Conservation (phyloP, 331 rosid genomes). For the Acacia concinna region DNA sequence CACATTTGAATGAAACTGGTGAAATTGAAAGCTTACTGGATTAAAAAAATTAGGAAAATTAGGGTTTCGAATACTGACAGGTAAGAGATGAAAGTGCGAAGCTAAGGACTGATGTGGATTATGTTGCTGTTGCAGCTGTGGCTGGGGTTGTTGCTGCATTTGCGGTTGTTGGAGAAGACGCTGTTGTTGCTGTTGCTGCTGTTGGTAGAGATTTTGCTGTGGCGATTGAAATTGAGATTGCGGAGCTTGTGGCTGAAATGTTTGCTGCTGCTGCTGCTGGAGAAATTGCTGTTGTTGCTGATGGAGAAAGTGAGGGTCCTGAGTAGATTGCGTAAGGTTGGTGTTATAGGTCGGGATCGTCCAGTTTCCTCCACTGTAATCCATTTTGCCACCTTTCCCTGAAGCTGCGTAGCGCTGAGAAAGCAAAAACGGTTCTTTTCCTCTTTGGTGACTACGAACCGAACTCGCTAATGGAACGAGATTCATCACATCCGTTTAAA, state of each 20-base stretch:
- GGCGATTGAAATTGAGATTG: slow-evolving; percentile 45
- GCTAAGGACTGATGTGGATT: slow-evolving; percentile 86
- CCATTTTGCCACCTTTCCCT: slow-evolving; percentile 43
- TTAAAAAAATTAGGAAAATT: neutral
- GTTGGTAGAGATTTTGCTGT: slow-evolving; percentile 40
- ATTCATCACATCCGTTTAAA: too few relatives aligned
- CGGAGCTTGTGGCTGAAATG: slow-evolving; percentile 34
- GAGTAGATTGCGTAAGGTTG: slow-evolving; percentile 61
- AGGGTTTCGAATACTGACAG: slow-evolving; percentile 39
- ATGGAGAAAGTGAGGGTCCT: slow-evolving; percentile 59
- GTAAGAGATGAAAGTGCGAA: slow-evolving; percentile 80
- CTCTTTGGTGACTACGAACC: neutral
- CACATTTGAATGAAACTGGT: neutral
- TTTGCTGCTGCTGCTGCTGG: slow-evolving; percentile 44
- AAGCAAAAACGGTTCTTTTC: neutral
- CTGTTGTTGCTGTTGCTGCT: slow-evolving; percentile 38
- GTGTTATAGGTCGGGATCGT: slow-evolving; percentile 73
- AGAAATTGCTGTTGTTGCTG: slow-evolving; percentile 27
- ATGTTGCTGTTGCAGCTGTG: slow-evolving; percentile 39
- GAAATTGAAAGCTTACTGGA: neutral
- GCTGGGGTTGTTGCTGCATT: slow-evolving; percentile 10
- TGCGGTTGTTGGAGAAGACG: neutral
- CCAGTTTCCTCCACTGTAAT: slow-evolving; percentile 80
- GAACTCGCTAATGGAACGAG: neutral
- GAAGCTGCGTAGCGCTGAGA: neutral